Conservation (phyloP, 345 rosid species). For the Leavenworthia alabamica region DNA sequence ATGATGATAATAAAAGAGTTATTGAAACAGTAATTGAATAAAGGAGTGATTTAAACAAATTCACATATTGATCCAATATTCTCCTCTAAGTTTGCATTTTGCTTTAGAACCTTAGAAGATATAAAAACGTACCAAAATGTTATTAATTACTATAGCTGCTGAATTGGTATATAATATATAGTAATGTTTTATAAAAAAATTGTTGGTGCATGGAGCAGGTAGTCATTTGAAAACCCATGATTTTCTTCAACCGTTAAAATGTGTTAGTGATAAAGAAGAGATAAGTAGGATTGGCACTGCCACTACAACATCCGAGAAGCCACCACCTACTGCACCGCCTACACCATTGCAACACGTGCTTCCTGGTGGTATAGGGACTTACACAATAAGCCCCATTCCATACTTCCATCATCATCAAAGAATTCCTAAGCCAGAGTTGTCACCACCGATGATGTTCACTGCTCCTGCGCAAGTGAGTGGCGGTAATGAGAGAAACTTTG, state of each 20-base stretch:
- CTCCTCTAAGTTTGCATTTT: too few relatives aligned
- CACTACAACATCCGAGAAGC: conserved; percentile 43
- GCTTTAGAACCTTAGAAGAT: neutral
- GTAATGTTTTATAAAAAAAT: neutral
- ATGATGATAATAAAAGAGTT: too few relatives aligned
- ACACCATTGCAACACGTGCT: conserved; percentile 45
- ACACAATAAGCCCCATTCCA: conserved; percentile 63
- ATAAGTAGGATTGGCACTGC: conserved; percentile 31
- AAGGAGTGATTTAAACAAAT: neutral
- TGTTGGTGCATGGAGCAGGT: conserved; percentile 32
- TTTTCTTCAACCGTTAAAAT: conserved; percentile 63
- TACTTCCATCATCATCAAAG: conserved; percentile 32
- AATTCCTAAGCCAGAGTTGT: conserved; percentile 54
- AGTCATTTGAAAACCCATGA: conserved; percentile 68
- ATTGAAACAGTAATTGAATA: neutral
- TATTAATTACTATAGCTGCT: neutral
- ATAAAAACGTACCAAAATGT: neutral
- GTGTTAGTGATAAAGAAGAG: conserved; percentile 55
- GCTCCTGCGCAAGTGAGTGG: conserved; percentile 24
- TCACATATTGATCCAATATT: too few relatives aligned
- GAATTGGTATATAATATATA: neutral
- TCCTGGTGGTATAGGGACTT: conserved; percentile 85
- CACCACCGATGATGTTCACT: conserved; percentile 23
- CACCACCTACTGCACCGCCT: conserved; percentile 51
- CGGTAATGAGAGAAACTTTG: neutral